Evolutionary conservation across 2,329 filamentous ascomycete species (phyloP).

Genomic region (Capronia coronata): DNA sequence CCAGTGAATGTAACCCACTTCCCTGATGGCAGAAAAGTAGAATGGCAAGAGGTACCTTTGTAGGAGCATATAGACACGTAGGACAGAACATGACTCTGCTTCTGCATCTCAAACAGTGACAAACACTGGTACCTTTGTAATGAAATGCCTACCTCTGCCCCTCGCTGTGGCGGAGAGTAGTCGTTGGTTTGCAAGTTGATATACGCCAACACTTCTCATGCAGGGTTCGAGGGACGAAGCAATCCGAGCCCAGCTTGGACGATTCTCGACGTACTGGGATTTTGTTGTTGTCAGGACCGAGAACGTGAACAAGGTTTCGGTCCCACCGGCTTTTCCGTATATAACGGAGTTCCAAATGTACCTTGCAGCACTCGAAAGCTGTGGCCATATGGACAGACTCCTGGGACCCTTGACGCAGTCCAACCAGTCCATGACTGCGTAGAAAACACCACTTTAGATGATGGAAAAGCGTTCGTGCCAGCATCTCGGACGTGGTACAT

Average conservation of each 20-base stretch:
- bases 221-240: no score
- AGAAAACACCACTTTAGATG: no score
- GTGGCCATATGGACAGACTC: slow-evolving; percentile 1
- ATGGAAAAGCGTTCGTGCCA: no score
- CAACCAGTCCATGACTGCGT: neutral
- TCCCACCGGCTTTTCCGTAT: neutral
- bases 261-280: no score
- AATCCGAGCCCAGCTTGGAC: no score
- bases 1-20: no score
- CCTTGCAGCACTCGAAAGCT: slow-evolving; percentile 1
- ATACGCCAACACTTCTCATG: no score
- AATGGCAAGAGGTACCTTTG: neutral
- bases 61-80: neutral
- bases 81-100: neutral
- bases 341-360: neutral
- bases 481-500: neutral
- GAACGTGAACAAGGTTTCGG: neutral
- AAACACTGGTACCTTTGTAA: neutral
- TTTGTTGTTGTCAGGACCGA: no score
- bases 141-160: neutral
- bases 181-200: no score
- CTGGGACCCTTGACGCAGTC: neutral
- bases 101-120: no score
- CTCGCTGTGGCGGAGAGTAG: no score
- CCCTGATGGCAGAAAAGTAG: slow-evolving; percentile 1